Base-by-base conservation (phyloP, 169 alveolate species). In the Cystoisospora suis region DNA sequence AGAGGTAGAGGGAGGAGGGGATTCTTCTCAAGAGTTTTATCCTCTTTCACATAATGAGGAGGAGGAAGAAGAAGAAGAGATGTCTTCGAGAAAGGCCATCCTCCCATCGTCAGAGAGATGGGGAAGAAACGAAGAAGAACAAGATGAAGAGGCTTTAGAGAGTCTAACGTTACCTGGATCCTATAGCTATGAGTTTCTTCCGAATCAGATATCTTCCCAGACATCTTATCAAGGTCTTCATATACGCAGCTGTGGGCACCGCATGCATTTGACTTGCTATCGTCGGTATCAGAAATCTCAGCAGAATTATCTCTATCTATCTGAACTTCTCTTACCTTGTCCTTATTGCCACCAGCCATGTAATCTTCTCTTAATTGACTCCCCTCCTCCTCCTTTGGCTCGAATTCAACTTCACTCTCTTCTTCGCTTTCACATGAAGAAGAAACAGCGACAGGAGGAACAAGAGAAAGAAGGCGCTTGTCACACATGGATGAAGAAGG, bases 301-400 rank as follows among this genome's bases (percentile, higher is more conserved):
- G 65, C 46, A 36, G 42, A 59, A 59, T 27, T 44, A 70, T 42
- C 44, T 36, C 42, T 81, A 32, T 32, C 56, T 49, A 46, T 38
- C 56, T 1, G 75, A 81, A 70, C 90, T 32, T 65, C 81, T n/a
- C 56, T 70, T 59, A 53, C 70, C 90, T 20, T 83, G 89, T 34
- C 89, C 89, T 36, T 83, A 83, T 29, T 83, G 89, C 89, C 70
- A 65, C 81, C 89, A 83, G 81, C 89, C 89, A 12, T 29, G 58
- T 45, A 83, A 83, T 40, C 59, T 83, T 27, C 89, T 83, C 61
- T 80, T 83, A 23, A 46, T 83, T 29, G 89, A 83, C 80, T 38
- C 89, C 47, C 89, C 70, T 17, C 81, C 89, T 5, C 42, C 69
- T 1, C 38, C 81, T 27, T 38, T 83, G 81, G 89, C 89, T 1